Base-by-base conservation (phyloP, 75 land plant species). In the Azolla pinnata region DNA sequence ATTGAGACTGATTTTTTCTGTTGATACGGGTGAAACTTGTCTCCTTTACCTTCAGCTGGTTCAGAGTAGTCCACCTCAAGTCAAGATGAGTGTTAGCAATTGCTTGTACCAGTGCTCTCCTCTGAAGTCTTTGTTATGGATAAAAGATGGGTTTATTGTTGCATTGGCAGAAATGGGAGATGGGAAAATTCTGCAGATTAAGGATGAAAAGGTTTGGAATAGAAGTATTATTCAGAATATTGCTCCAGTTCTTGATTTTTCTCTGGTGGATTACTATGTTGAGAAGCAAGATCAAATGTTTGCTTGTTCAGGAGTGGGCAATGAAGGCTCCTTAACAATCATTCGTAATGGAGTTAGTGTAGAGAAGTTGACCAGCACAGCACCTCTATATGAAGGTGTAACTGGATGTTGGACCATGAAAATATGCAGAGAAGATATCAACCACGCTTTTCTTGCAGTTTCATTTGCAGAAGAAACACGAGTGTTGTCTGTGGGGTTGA, bases 401-500 rank as follows among this genome's bases (percentile, higher is more conserved):
- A 82, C 96, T 59, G 96, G 90, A 33, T 82, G 66, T 31, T 93
- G 89, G 83, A 77, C 87, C 1, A 30, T 88, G 59, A 63, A 71
- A 28, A 82, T 88, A 80, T 78, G 60, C 64, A 45, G 67, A 51
- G 56, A 33, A 49, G 98, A 93, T 70, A 40, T 64, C 23, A 81
- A 76, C 67, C 90, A 93, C 67, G 71, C 98, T 20, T 93, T 88
- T 74, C 82, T 93, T 62, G 87, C 89, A 42, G 60, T 93, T 50
- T 85, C 98, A 21, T 93, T 93, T 79, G 89, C 89, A 57, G 96
- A 85, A 71, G 90, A 93, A 70, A 88, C 98, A 19, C 82, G 98
- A 31, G 85, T 93, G 4, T 70, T 93, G 18, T 85, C 85, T 16
- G 90, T 93, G 17, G 98, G 98, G 1, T 64, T 85, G 32, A 88